A percentile compares a stretch with the other conserved stretches of the same genome.
Conservation (phyloP, 441 rosid genomes). For the Mallotus japonicus region DNA sequence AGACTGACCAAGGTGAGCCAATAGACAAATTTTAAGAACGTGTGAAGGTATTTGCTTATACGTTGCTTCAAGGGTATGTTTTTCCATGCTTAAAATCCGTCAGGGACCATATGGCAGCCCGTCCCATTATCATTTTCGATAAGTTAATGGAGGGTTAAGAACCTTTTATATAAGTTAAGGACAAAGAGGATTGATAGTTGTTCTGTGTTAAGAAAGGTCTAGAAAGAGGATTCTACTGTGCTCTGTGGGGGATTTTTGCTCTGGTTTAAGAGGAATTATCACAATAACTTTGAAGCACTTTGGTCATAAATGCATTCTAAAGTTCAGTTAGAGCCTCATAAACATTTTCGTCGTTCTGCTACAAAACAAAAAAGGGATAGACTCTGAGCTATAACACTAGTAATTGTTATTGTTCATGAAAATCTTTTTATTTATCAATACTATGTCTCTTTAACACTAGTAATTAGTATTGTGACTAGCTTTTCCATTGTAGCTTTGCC, state of each 20-base stretch:
- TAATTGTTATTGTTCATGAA: no score
- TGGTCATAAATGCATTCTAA: slow-evolving; percentile 67
- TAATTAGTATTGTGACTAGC: slow-evolving; percentile 30
- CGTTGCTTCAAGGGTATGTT: slow-evolving; percentile 77
- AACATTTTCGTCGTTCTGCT: slow-evolving; percentile 22
- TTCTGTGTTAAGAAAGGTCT: slow-evolving; percentile 44
- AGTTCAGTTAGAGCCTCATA: slow-evolving; percentile 37
- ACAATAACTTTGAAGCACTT: slow-evolving; percentile 40
- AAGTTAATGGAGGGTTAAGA: slow-evolving; percentile 62
- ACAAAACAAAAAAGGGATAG: no score
- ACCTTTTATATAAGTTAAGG: slow-evolving; percentile 50
- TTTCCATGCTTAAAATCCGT: slow-evolving; percentile 58
- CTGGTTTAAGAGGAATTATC: slow-evolving; percentile 74
- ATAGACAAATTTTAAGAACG: slow-evolving; percentile 32
- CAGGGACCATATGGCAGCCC: slow-evolving; percentile 44
- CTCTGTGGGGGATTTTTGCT: slow-evolving; percentile 49
- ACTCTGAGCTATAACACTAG: no score
- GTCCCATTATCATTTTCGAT: slow-evolving; percentile 58
- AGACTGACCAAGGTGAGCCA: slow-evolving; percentile 44
- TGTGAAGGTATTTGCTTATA: slow-evolving; percentile 57
- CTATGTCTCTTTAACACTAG: no score
- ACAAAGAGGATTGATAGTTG: slow-evolving; percentile 44
- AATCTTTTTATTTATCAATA: no score
- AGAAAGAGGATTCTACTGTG: slow-evolving; percentile 47
- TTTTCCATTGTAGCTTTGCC: slow-evolving; percentile 38